Percentiles rank a stretch among this genome's conserved stretches.
These are phyloP conservation scores for Pleoardoris graminearum DNA, from an alignment of 2,329 filamentous ascomycete species.

Conservation along the genomic window DNA sequence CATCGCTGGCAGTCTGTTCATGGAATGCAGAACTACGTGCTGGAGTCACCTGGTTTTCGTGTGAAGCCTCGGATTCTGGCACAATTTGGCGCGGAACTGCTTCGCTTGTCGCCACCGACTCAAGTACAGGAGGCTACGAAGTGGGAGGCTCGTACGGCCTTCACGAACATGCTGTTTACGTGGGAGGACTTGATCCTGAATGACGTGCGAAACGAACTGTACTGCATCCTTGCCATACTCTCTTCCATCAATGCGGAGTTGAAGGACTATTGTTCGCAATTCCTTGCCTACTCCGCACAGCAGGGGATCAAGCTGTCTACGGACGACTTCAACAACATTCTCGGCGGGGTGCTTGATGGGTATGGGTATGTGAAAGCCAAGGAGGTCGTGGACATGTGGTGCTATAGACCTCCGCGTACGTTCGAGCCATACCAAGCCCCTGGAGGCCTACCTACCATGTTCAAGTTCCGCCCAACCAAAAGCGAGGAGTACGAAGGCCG, in stretches of 20 bases:
- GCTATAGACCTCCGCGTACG: constrained; percentile 25
- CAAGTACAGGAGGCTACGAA: constrained; percentile 10
- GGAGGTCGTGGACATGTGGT: constrained; percentile 54
- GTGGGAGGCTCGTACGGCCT: constrained; percentile 26
- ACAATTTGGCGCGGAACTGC: constrained; percentile 34
- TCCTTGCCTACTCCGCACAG: constrained; percentile 32
- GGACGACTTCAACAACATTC: constrained; percentile 55
- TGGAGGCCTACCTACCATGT: constrained; percentile 40
- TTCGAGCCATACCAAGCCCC: constrained; percentile 35
- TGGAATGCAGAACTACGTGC: constrained; percentile 42
- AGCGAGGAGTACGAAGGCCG: constrained; percentile 27
- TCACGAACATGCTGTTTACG: constrained; percentile 33
- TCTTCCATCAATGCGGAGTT: constrained; percentile 33
- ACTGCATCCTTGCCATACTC: constrained; percentile 37
- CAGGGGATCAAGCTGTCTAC: constrained; percentile 34
- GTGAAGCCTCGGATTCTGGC: constrained; percentile 35
- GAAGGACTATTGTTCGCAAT: constrained; percentile 35
- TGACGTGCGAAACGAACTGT: constrained; percentile 32
- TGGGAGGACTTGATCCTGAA: constrained; percentile 35
- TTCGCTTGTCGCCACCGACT: constrained; percentile 25
- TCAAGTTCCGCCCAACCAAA: constrained; percentile 28
- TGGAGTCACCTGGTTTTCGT: constrained; percentile 28
- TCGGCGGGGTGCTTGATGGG: constrained; percentile 58
- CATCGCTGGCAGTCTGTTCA: constrained; percentile 47
- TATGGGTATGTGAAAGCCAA: constrained; percentile 55